Conservation (phyloP, 371 early-diverging fungal species). For the Mortierella sp. region DNA sequence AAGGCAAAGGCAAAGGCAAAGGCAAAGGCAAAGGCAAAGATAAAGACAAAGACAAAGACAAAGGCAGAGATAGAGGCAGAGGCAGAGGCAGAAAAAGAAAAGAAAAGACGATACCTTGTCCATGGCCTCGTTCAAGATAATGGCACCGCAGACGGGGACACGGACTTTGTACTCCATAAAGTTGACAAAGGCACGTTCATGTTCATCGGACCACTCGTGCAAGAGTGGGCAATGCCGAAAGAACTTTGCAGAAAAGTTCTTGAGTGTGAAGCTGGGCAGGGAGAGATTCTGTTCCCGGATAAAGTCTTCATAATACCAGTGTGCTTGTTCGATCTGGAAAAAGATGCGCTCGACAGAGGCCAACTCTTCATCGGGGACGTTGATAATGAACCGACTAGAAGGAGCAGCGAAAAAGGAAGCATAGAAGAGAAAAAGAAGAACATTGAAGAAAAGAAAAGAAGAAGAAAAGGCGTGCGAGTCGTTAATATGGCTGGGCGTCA, state of each 20-base stretch:
- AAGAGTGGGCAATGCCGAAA: slow-evolving; percentile 89
- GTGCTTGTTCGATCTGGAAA: slow-evolving; percentile 99
- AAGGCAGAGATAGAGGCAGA: too few species aligned
- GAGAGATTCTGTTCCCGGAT: slow-evolving; percentile 84
- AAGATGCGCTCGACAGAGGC: slow-evolving; percentile 92
- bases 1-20: too few species aligned
- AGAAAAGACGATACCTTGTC: slow-evolving; percentile 69
- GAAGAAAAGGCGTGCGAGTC: too few species aligned
- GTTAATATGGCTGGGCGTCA: too few species aligned
- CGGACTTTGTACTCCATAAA: slow-evolving; percentile 97
- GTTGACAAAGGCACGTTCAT: slow-evolving; percentile 86
- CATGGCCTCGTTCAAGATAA: slow-evolving; percentile 88
- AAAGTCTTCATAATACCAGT: slow-evolving; percentile 99
- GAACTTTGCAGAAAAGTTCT: slow-evolving; percentile 82
- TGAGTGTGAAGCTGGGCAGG: slow-evolving; percentile 83
- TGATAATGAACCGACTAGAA: slow-evolving; percentile 95
- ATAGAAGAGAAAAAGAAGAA: not conserved
- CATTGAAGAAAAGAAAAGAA: not conserved
- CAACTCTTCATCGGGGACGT: slow-evolving; percentile 94
- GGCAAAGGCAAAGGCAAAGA: too few species aligned
- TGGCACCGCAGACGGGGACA: slow-evolving; percentile 99
- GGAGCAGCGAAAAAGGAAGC: not conserved
- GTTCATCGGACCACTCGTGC: slow-evolving; percentile 87
- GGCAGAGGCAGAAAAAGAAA: not conserved
- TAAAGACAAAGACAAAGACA: too few species aligned